Conservation (phyloP, 106 monocot species). For the Dendrobium huoshanense region DNA sequence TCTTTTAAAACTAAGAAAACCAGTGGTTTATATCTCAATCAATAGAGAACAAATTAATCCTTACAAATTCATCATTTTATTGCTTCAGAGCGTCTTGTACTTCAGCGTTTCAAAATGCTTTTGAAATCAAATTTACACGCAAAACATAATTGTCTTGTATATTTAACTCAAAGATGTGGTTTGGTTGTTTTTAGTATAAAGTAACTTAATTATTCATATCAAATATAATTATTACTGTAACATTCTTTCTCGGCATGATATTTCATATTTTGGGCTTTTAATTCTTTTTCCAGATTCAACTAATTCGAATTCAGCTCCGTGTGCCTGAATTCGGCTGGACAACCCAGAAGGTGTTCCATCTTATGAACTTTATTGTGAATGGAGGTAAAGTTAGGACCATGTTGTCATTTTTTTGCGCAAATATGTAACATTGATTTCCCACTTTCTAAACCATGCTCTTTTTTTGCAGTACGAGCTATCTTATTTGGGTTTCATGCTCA, state of each 20-base stretch:
- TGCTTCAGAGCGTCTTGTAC: background rate
- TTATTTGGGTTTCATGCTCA: slow-evolving; percentile 79
- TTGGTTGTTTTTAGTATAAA: background rate
- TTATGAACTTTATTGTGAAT: slow-evolving; percentile 93
- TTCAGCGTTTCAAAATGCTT: background rate
- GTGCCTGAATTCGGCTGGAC: slow-evolving; percentile 96
- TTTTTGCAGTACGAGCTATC: slow-evolving; percentile 68
- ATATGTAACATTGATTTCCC: background rate
- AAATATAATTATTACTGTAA: background rate
- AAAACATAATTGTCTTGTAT: background rate
- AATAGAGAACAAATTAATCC: background rate
- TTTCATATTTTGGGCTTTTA: background rate
- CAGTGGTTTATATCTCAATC: too few relatives aligned
- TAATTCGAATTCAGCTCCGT: slow-evolving; percentile 67
- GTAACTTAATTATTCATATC: background rate
- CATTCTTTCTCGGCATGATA: background rate
- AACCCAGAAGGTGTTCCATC: slow-evolving; percentile 91
- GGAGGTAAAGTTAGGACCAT: slow-evolving; percentile 42
- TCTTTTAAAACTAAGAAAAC: too few relatives aligned
- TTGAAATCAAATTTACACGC: background rate
- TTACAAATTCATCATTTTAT: background rate
- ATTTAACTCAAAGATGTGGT: background rate
- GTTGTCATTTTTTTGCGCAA: background rate
- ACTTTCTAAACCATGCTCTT: slow-evolving; percentile 3
- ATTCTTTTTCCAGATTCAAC: slow-evolving; percentile 47